Evolutionary conservation across 2,329 filamentous ascomycete genomes (phyloP).

Genomic region (Talaromyces sp.): DNA sequence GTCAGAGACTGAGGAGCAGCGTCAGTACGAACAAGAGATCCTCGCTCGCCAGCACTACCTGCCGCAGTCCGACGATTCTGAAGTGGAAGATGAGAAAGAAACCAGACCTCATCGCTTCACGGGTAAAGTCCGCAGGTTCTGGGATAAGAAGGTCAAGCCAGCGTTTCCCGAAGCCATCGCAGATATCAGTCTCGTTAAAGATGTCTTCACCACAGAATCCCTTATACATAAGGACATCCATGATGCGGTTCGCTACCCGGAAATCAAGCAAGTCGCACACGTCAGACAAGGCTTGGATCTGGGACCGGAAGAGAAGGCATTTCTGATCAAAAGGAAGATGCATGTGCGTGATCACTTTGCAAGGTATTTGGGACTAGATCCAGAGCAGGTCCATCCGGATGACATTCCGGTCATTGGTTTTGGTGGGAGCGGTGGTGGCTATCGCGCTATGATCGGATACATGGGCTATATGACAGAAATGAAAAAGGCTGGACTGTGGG

Average conservation of each 20-base stretch:
- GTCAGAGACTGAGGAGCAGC: conserved; percentile 14
- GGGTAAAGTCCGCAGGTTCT: conserved; percentile 2
- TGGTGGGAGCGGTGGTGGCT: conserved; percentile 15
- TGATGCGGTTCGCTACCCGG: conserved; percentile 10
- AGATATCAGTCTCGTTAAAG: conserved; percentile 15
- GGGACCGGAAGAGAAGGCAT: conserved; percentile 10
- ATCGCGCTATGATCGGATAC: conserved; percentile 16
- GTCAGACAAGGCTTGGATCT: conserved; percentile 9
- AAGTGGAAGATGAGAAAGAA: conserved; percentile 12
- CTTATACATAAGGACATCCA: conserved; percentile 7
- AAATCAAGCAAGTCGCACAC: conserved; percentile 11
- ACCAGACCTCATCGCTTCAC: neutral
- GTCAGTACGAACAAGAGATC: conserved; percentile 15
- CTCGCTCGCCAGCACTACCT: conserved; percentile 9
- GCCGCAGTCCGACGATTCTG: neutral
- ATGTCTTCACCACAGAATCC: conserved; percentile 17
- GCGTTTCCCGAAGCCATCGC: conserved; percentile 17
- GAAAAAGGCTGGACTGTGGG: conserved; percentile 15
- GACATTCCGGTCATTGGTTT: conserved; percentile 17
- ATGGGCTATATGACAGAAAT: conserved; percentile 16
- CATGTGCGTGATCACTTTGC: conserved; percentile 12
- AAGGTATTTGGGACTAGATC: conserved; percentile 10
- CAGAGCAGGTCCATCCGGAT: conserved; percentile 14
- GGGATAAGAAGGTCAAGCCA: conserved; percentile 16
- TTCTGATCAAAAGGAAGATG: conserved; percentile 11